These are phyloP conservation scores for Exserohilum rostratum DNA, from an alignment of 2,329 filamentous ascomycete genomes.

Conservation along the genomic window DNA sequence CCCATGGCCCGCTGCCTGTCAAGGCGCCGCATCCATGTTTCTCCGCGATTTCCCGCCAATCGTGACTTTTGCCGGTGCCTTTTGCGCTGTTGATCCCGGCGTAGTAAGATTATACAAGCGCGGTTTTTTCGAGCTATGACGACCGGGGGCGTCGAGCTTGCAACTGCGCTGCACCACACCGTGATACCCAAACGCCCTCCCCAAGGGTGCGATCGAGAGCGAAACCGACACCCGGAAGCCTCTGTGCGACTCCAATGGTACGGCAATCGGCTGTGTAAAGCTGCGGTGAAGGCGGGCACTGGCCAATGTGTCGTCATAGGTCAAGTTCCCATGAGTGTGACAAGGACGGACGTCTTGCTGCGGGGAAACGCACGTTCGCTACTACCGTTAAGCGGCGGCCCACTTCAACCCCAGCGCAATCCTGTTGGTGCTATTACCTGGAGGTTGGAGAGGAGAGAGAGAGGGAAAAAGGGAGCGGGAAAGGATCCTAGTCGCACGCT, in stretches of 20 bases:
- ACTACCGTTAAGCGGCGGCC: constrained; percentile 18
- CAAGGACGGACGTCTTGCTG: constrained; percentile 25
- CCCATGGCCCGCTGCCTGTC: constrained; percentile 16
- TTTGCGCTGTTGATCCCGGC: constrained; percentile 5
- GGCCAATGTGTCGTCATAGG: constrained; percentile 26
- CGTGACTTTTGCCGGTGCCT: constrained; percentile 14
- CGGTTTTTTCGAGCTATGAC: constrained; percentile 8
- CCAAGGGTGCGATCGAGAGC: not conserved
- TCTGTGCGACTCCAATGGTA: not conserved
- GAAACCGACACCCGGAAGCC: not conserved
- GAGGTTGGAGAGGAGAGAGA: constrained; percentile 18
- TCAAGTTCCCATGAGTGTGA: constrained; percentile 34
- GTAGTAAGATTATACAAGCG: constrained; percentile 7
- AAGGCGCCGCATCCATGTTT: constrained; percentile 21
- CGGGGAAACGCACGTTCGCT: constrained; percentile 31
- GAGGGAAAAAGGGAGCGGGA: constrained; percentile 8
- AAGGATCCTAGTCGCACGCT: constrained; percentile 28
- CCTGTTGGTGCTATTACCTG: constrained; percentile 14
- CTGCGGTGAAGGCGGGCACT: constrained; percentile 4
- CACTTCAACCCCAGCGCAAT: constrained; percentile 19
- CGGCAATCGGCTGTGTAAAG: not conserved
- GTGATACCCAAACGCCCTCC: not conserved
- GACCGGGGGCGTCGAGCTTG: constrained; percentile 12
- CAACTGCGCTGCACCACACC: constrained; percentile 2
- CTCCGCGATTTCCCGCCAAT: constrained; percentile 37